These are phyloP conservation scores for Pythium plurisporium DNA, from an alignment of 352 stramenopile species.

Conservation along the genomic window DNA sequence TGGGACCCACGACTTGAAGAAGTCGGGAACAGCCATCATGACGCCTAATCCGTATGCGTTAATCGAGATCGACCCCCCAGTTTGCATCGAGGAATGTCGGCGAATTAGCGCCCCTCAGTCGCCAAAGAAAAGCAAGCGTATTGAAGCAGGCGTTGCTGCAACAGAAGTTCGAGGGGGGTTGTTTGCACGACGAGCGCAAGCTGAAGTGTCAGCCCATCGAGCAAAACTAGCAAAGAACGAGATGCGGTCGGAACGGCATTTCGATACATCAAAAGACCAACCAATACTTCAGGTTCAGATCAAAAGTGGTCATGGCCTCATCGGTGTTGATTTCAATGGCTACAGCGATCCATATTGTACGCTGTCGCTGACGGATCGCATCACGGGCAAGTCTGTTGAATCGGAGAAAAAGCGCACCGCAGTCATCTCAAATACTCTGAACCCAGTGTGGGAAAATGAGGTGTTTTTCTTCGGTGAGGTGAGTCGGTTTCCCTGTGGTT, in stretches of 20 bases:
- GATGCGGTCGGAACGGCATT: conserved; percentile 42
- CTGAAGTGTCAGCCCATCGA: conserved; percentile 55
- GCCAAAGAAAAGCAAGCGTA: conserved; percentile 42
- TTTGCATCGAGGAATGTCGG: conserved; percentile 55
- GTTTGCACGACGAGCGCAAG: conserved; percentile 45
- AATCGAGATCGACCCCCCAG: conserved; percentile 52
- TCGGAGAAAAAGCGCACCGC: conserved; percentile 68
- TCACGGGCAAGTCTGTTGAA: conserved; percentile 43
- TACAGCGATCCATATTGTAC: conserved; percentile 80
- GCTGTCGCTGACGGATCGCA: conserved; percentile 47
- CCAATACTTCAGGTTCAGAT: conserved; percentile 50
- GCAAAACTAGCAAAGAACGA: conserved; percentile 55
- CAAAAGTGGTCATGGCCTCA: conserved; percentile 54
- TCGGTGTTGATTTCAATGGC: conserved; percentile 47
- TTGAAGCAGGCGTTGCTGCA: conserved; percentile 32
- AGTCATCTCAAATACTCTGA: conserved; percentile 61
- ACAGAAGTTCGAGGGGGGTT: conserved; percentile 36
- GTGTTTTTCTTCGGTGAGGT: conserved; percentile 60
- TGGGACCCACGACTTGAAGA: conserved; percentile 29
- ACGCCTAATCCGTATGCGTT: conserved; percentile 46
- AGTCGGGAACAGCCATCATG: conserved; percentile 21
- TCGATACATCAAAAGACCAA: conserved; percentile 26
- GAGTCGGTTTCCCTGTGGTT: conserved; percentile 9
- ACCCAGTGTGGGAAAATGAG: conserved; percentile 66
- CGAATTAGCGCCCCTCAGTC: conserved; percentile 40